Percentiles rank a stretch among this genome's conserved stretches.
These are phyloP conservation scores for Chaetomium strumarium DNA, from an alignment of 2,329 filamentous ascomycete species.

Conservation along the genomic window DNA sequence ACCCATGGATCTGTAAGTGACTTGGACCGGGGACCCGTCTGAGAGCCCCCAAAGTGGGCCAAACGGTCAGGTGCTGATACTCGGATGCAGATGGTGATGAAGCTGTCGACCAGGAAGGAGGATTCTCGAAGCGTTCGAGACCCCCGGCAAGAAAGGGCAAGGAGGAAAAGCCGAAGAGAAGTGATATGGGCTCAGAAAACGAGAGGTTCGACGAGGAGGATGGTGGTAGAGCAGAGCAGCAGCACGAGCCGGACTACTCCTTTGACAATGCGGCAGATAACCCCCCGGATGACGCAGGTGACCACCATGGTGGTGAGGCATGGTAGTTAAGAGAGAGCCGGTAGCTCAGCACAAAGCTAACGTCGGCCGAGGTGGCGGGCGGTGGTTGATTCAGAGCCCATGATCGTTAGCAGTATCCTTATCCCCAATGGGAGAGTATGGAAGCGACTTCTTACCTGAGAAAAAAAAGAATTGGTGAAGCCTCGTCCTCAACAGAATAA, in stretches of 20 bases:
- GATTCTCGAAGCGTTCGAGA: not conserved
- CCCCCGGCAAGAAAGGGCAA: not conserved
- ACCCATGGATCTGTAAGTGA: conserved; percentile 20
- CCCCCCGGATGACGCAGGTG: not conserved
- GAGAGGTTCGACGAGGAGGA: not conserved
- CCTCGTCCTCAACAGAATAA: conserved; percentile 30
- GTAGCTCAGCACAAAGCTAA: not conserved
- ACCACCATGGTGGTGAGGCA: not conserved
- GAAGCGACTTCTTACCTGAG: conserved; percentile 25
- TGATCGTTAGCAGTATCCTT: conserved; percentile 29
- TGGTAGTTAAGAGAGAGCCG: not conserved
- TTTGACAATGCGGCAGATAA: not conserved
- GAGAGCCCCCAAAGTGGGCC: not conserved
- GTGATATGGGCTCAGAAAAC: not conserved
- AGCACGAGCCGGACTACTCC: not conserved
- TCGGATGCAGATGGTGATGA: not conserved
- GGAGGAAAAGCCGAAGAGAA: not conserved
- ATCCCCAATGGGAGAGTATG: not conserved
- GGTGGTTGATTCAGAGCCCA: not conserved
- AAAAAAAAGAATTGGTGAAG: conserved; percentile 27
- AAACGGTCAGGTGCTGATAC: not conserved
- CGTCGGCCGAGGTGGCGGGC: not conserved
- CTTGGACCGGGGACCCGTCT: too few species aligned
- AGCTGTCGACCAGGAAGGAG: not conserved
- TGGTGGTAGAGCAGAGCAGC: not conserved